Base-by-base conservation (phyloP, 805 yeast genomes). In the Sugiyamaella lignohabitans region DNA sequence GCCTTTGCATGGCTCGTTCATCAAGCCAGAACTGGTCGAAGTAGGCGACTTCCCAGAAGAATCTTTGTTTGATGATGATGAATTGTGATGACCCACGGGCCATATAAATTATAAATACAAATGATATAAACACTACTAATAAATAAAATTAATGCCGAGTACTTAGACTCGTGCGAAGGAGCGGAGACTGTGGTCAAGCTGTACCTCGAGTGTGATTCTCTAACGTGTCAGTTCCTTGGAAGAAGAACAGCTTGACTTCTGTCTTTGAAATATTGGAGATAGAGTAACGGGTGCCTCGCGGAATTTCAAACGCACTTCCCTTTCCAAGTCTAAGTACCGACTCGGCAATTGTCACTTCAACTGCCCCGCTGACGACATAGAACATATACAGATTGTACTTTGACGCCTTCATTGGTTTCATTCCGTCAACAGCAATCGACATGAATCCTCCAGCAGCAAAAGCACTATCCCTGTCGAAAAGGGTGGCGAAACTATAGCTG, bases 281-380 rank as follows among this genome's bases (percentile, higher is more conserved):
- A 16, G 83, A 77, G 63, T 86, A 87, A 38, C 74, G 72, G 59
- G 84, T 85, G 3, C 82, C 83, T 67, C 83, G 76, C 1, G 96
- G 96, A 4, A 89, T 73, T 57, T 84, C 85, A 57, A 88, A 82
- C 3, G 91, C 76, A 45, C 95, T 83, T 1, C 95, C 95, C 46
- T 73, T 68, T 0, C 76, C 72, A 4, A 81, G 83, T 3, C 79
- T 65, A 60, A 88, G 85, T 19, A 68, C 71, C 18, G 71, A 72
- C 4, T 76, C 77, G 17, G 78, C 74, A 3, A 88, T 53, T 1
- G 79, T 75, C 2, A 85, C 89, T 56, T 85, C 86, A 5, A 86
- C 60, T 2, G 74, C 55, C 0, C 97, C 97, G 35, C 72, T 68
- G 3, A 84, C 73, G 38, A 88, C 87, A 59, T 80, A 84, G 59